Evolutionary conservation across 768 basidiomycete genomes (phyloP), one percentile per base, ranked within the genome.

Genomic region (Amanita subjunquillea): DNA sequence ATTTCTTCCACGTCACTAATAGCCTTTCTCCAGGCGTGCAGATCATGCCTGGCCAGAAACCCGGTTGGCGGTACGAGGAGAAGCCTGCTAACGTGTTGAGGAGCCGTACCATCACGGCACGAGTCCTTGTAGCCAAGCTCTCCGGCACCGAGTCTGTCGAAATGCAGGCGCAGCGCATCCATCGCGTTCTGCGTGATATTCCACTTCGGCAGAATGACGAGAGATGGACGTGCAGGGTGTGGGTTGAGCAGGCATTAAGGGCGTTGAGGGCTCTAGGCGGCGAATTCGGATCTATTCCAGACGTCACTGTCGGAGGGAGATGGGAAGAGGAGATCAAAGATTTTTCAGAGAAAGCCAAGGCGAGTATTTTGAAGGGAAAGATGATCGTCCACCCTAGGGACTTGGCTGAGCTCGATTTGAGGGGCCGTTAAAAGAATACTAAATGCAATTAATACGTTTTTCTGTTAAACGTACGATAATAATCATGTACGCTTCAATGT

Each of bases 41-140:
- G 3, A 9, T 32, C 15, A n/a, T 12, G 7, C 29, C 30, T 3
- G 32, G 17, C 1, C 34, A 43, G 17, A 42, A 32, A 5, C 40
- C 43, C 12, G 36, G 29, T 20, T 55, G 54, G 54, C 41, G 49
- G 2, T 55, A 48, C 50, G 54, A 55, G 39, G 13, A 42, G 8
- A 30, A 52, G 17, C 22, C 41, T 3, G 41, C 30, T n/a, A 55
- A 55, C 22, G 37, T 43, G 25, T 4, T 45, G 30, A 40, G 29
- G 34, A 46, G 50, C 25, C 29, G 17, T 10, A 43, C 32, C 15
- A 48, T 55, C 5, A 39, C 48, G 9, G 50, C n/a, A 3, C 42
- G 50, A 34, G 39, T 55, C 6, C 50, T 55, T 17, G 50, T 55
- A 4, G 54, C 54, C 5, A 55, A 55, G 30, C 37, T 51, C 4